Evolutionary conservation across 371 early-diverging fungal genomes (phyloP).

Genomic region (Syncephalis plumigaleata): DNA sequence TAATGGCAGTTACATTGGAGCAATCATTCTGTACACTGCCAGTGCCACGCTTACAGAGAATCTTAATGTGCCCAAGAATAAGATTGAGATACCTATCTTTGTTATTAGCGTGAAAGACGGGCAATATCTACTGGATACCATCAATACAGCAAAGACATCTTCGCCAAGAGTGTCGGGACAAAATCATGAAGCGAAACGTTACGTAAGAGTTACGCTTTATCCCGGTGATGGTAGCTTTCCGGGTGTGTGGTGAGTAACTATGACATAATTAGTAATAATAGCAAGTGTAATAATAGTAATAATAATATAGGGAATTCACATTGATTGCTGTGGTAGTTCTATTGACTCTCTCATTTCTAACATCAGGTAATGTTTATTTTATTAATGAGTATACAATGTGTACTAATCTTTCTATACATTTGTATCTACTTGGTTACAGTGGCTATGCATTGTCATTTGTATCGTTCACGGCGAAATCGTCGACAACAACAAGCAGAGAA

Average conservation of each 20-base stretch:
- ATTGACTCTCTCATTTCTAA: conserved; percentile 20
- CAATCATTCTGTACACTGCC: too few species aligned
- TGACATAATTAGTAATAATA: too few species aligned
- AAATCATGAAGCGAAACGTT: background rate
- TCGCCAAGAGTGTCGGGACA: too few species aligned
- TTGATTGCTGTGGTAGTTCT: conserved; percentile 25
- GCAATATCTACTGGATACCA: too few species aligned
- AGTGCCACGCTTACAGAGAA: too few species aligned
- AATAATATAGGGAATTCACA: conserved; percentile 13
- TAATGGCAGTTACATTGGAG: too few species aligned
- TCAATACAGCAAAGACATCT: too few species aligned
- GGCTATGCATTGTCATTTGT: conserved; percentile 27
- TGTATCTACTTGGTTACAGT: conserved; percentile 7
- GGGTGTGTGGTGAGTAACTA: conserved; percentile 14
- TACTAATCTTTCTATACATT: background rate
- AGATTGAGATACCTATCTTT: too few species aligned
- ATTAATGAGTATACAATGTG: background rate
- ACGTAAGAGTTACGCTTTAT: conserved; percentile 14
- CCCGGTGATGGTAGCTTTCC: conserved; percentile 21
- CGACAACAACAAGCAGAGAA: background rate
- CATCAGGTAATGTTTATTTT: conserved; percentile 16
- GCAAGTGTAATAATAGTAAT: too few species aligned
- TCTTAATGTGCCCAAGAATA: too few species aligned
- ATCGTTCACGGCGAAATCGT: conserved; percentile 17
- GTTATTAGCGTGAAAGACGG: too few species aligned